Evolutionary conservation across 371 early-diverging fungal species (phyloP).

Genomic region (Mucor irregularis): DNA sequence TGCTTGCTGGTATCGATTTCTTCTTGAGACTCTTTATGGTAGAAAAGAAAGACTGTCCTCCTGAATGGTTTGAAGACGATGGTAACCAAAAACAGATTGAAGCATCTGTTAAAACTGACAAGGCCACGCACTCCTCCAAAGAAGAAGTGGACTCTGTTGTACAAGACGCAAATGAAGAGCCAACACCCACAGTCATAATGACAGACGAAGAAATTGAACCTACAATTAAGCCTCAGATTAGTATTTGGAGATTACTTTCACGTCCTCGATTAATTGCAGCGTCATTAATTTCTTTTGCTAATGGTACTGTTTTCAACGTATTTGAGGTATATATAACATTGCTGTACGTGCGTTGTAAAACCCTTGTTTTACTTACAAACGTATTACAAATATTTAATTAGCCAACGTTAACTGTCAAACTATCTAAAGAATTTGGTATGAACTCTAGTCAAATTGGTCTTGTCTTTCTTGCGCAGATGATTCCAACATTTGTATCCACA

Average conservation of each 20-base stretch:
- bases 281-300: constrained; percentile 10
- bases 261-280: constrained; percentile 16
- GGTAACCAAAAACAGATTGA: too few species aligned
- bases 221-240: too few species aligned
- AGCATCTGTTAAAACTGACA: too few species aligned
- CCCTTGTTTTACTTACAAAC: too few species aligned
- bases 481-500: constrained; percentile 37
- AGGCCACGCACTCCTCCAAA: too few species aligned
- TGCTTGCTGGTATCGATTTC: constrained; percentile 51
- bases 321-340: too few species aligned
- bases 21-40: constrained; percentile 39
- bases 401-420: constrained; percentile 42
- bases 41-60: constrained; percentile 26
- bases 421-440: constrained; percentile 33
- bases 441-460: constrained; percentile 47
- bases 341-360: too few species aligned
- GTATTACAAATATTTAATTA: too few species aligned
- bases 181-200: too few species aligned
- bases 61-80: constrained; percentile 9
- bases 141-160: too few species aligned
- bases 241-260: not conserved
- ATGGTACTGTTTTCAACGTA: constrained; percentile 9
- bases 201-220: too few species aligned
- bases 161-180: too few species aligned
- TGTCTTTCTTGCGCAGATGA: constrained; percentile 43